Base-by-base conservation (phyloP, 768 basidiomycete species). In the Botryobasidium botryosum region DNA sequence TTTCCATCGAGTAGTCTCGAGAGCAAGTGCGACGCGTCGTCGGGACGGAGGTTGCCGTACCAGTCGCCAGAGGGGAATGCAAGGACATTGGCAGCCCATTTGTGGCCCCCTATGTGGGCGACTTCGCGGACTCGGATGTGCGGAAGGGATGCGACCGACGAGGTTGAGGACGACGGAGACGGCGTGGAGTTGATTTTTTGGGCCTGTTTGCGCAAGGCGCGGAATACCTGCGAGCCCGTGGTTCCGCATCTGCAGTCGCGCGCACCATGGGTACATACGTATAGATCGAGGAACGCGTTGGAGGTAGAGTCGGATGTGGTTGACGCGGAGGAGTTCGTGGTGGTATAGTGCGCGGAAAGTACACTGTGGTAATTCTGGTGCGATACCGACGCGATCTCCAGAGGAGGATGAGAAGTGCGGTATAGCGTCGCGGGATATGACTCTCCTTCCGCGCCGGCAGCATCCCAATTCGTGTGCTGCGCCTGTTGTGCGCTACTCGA, bases 211-310 rank as follows among this genome's bases (percentile, higher is more conserved):
- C 21, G 4, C 8, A 59, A 42, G 4, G 53, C 50, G 4, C 46
- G 40, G 31, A 52, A 55, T 2, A 59, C 47, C 15, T 48, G 49
- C 25, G 41, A 51, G 2, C 58, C 58, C 15, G 55, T 40, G 29
- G 55, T 55, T 1, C 53, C 54, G 32, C 58, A 59, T 5, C 54
- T 49, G 40, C 58, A 59, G 43, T 59, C 58, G 3, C 58, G 36
- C 2, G 42, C 29, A 2, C 52, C 49, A 49, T 59, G 58, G 2
- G 58, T 59, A 46, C 56, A 57, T 6, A 57, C 50, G 31, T 52
- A 57, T 47, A 56, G 49, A 35, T 55, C 48, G 1, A 52, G 45
- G 15, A 41, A 35, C 15, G 24, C 31, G 10, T 23, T 28, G 17
- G 27, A 21, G 13, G 29, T 1, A 18, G 39, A 2, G 37, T 18